Base-by-base conservation (phyloP, 176 grass and related monocot species). In the Oryza longistaminata region DNA sequence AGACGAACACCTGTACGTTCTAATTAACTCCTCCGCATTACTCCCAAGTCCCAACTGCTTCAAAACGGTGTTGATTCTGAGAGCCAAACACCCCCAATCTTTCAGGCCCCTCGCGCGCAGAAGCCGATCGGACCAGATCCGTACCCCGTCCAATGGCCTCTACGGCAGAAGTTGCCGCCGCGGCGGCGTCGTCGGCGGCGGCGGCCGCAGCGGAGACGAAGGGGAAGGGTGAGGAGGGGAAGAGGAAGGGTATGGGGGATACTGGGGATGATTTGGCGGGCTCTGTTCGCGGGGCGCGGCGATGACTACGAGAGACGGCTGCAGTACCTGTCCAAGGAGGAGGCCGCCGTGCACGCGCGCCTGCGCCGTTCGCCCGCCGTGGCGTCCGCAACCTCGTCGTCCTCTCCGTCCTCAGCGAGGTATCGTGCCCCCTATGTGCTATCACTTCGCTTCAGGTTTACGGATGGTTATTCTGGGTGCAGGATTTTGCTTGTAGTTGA, bases 251-350 rank as follows among this genome's bases (percentile, higher is more conserved):
- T 26, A 64, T 31, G 71, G 14, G 88, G 85, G 35, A 33, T 93
- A 74, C 35, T 90, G 1, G 66, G 24, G 13, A 58, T 73, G 85
- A 66, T 93, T 7, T 93, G 91, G 85, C 19, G 88, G 22, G 65
- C 76, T 27, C 78, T 90, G 52, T 90, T 90, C 44, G 85, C 82
- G 16, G 49, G 53, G 49, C 76, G 73, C 67, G 84, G 67, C 21
- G 82, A 90, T 82, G 91, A 88, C 70, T 93, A 83, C 73, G 91
- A 93, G 88, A 90, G 86, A 82, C 61, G 82, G 66, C 80, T 93
- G 25, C 73, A 88, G 88, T 88, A 90, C 76, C 67, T 93, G 78
- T 90, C 91, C 39, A 93, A 93, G 81, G 91, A 93, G 85, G 91
- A 93, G 77, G 91, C 88, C 7, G 17, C 88, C 35, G 85, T 90